Percentiles rank a stretch among this genome's conserved stretches.
phyloP scores from a whole-genome alignment of 331 rosid species.

The Phaseolus coccineus region DNA sequence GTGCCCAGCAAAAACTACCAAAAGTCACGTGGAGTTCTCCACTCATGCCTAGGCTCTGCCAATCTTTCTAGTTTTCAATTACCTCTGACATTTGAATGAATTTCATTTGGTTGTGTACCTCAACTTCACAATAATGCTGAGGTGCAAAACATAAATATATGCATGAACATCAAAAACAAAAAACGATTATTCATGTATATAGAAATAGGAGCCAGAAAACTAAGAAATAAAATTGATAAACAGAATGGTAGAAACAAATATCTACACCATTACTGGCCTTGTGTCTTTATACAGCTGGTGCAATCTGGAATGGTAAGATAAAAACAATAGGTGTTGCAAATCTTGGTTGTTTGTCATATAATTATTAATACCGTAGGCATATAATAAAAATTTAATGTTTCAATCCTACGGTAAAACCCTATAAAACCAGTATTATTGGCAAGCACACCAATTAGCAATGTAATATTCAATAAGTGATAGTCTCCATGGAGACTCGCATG shows the following conservation, averaged over 20 bases:
- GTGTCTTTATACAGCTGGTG: background rate
- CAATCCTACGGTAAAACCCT: background rate
- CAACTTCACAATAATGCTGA: background rate
- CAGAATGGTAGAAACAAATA: background rate
- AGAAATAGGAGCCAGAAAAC: background rate
- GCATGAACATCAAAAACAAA: slow-evolving; percentile 16
- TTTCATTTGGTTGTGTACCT: slow-evolving; percentile 1
- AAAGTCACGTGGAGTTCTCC: slow-evolving; percentile 58
- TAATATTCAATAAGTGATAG: too few relatives aligned
- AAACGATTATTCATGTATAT: background rate
- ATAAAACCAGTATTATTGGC: background rate
- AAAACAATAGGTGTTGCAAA: background rate
- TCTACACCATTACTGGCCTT: background rate
- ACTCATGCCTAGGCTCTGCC: slow-evolving; percentile 1
- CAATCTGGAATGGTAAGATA: background rate
- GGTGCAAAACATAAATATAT: slow-evolving; percentile 7
- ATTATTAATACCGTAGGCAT: background rate
- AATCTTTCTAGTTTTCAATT: slow-evolving; percentile 2
- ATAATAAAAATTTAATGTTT: background rate
- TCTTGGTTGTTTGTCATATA: background rate
- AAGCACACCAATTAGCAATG: too few relatives aligned
- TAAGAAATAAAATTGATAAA: background rate
- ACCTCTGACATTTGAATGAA: background rate
- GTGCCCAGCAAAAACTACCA: slow-evolving; percentile 47
- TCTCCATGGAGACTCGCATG: too few relatives aligned